These are phyloP conservation scores for Amaranthus palmeri DNA, from an alignment of 148 eudicot species.

Conservation along the genomic window DNA sequence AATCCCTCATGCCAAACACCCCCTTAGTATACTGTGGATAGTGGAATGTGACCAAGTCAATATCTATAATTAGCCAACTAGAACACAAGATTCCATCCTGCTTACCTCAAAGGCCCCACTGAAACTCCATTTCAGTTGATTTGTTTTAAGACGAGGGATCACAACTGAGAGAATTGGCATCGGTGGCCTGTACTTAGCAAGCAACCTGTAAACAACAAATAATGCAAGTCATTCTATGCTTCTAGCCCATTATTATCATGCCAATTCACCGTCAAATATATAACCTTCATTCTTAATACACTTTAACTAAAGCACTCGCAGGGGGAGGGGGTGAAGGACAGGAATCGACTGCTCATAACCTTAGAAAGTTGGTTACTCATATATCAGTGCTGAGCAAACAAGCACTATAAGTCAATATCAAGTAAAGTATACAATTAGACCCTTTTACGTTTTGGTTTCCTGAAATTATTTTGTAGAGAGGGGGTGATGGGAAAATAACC, in stretches of 20 bases:
- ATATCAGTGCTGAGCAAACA: not conserved
- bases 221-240: conserved; percentile 7
- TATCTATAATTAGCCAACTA: conserved; percentile 5
- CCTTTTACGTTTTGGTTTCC: too few species aligned
- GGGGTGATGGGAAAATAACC: too few species aligned
- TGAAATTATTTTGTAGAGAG: too few species aligned
- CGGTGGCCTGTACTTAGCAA: conserved; percentile 93
- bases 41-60: conserved; percentile 19
- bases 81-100: conserved; percentile 6
- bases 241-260: not conserved
- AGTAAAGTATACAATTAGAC: too few species aligned
- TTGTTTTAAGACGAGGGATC: conserved; percentile 82
- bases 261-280: not conserved
- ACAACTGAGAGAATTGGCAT: conserved; percentile 95
- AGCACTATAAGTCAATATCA: too few species aligned
- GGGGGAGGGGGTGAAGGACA: not conserved
- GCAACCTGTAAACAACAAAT: conserved; percentile 53
- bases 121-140: conserved; percentile 84
- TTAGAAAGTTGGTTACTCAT: not conserved
- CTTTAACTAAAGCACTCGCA: not conserved
- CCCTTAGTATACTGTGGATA: too few species aligned
- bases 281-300: not conserved
- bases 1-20: too few species aligned
- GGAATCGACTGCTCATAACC: not conserved
- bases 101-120: conserved; percentile 96